A percentile compares a stretch with the other conserved stretches of the same genome.
phyloP scores from a whole-genome alignment of 768 basidiomycete genomes.

The Coprinopsis marcescibilis region DNA sequence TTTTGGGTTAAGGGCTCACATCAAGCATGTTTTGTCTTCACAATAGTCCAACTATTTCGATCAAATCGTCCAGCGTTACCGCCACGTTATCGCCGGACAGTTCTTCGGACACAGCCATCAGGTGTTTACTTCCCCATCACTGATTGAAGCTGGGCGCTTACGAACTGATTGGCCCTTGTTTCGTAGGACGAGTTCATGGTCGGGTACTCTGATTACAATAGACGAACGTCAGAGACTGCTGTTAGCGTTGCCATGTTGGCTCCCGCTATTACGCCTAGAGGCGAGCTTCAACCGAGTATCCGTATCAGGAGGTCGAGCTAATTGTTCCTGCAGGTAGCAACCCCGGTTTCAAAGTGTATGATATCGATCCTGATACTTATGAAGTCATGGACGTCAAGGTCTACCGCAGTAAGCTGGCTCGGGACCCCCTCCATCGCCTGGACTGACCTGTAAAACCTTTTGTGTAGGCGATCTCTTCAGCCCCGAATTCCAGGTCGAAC shows the following conservation, averaged over 20 bases:
- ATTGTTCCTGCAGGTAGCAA: constrained; percentile 36
- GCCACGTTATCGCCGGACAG: constrained; percentile 50
- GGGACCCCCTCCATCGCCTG: not conserved
- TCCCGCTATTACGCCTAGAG: constrained; percentile 53
- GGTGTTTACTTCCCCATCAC: constrained; percentile 17
- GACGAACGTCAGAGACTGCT: constrained; percentile 40
- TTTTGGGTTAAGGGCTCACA: not conserved
- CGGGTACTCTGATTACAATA: constrained; percentile 48
- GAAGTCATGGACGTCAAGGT: constrained; percentile 56
- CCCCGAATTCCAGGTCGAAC: constrained; percentile 39
- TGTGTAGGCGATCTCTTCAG: constrained; percentile 37
- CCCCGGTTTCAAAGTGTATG: constrained; percentile 54
- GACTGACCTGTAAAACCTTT: not conserved
- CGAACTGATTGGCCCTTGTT: not conserved
- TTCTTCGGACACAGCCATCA: constrained; percentile 60
- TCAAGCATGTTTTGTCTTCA: not conserved
- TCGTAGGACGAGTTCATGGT: constrained; percentile 53
- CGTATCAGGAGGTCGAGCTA: not conserved
- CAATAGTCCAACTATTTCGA: constrained; percentile 62
- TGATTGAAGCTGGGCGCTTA: not conserved
- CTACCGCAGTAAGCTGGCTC: constrained; percentile 35
- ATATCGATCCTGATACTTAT: constrained; percentile 61
- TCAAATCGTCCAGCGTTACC: constrained; percentile 56
- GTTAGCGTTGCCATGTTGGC: constrained; percentile 44
- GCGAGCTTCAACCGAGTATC: constrained; percentile 24